Evolutionary conservation across 2,329 filamentous ascomycete genomes (phyloP).

Genomic region (Aspergillus ibericus): DNA sequence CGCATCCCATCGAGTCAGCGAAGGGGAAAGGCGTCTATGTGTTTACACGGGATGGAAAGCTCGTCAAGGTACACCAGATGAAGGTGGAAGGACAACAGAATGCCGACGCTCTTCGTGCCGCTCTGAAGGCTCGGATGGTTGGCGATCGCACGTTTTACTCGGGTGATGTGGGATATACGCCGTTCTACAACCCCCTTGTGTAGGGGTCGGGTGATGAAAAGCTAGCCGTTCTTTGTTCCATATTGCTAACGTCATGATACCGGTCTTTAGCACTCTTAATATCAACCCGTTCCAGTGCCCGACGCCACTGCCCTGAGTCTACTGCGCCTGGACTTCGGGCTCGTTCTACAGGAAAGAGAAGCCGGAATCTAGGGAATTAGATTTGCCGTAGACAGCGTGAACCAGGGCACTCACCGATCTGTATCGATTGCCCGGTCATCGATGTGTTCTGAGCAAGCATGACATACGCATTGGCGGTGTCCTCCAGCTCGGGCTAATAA

Average conservation of each 20-base stretch:
- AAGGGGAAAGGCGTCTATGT: constrained; percentile 35
- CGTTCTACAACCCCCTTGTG: constrained; percentile 36
- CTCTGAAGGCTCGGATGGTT: constrained; percentile 43
- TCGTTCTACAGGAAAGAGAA: constrained; percentile 25
- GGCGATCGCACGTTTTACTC: constrained; percentile 30
- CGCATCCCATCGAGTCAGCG: constrained; percentile 27
- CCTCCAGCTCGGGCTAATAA: constrained; percentile 42
- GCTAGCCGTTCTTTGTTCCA: constrained; percentile 2
- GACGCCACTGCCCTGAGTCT: neutral
- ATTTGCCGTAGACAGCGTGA: neutral
- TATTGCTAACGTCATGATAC: constrained; percentile 23
- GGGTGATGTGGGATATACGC: constrained; percentile 25
- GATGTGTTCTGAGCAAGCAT: constrained; percentile 46
- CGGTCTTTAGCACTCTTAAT: constrained; percentile 6
- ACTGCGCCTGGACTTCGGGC: neutral
- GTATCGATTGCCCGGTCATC: constrained; percentile 48
- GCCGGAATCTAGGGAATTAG: constrained; percentile 34
- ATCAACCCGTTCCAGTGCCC: neutral
- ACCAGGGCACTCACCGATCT: constrained; percentile 38
- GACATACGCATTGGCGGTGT: constrained; percentile 43
- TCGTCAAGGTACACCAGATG: constrained; percentile 38
- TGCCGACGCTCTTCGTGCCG: constrained; percentile 37
- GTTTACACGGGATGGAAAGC: constrained; percentile 38
- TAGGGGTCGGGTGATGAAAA: constrained; percentile 19
- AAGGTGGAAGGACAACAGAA: constrained; percentile 43